These are phyloP conservation scores for Phaffomyces thermotolerans DNA, from an alignment of 805 yeast genomes.

Conservation along the genomic window DNA sequence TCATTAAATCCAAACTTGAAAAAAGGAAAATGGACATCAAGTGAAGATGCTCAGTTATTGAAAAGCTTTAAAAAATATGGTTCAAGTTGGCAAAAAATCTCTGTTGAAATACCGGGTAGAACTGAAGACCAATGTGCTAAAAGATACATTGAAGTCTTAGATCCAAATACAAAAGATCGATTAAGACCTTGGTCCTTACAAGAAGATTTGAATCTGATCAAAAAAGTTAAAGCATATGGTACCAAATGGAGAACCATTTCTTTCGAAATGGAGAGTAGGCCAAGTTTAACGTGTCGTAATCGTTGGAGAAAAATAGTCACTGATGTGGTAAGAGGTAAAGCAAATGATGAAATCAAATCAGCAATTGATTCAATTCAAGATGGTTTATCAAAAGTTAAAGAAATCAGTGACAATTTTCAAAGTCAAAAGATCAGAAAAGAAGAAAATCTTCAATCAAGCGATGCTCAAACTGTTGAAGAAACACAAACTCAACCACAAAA, in stretches of 20 bases:
- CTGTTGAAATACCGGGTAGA: conserved; percentile 69
- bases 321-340: conserved; percentile 62
- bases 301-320: conserved; percentile 87
- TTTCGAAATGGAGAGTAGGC: conserved; percentile 63
- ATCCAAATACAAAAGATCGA: conserved; percentile 71
- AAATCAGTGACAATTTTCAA: conserved; percentile 19
- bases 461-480: background rate
- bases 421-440: conserved; percentile 8
- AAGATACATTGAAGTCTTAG: conserved; percentile 80
- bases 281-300: conserved; percentile 84
- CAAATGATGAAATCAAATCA: conserved; percentile 43
- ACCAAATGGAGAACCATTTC: conserved; percentile 88
- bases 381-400: conserved; percentile 24
- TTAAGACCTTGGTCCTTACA: conserved; percentile 71
- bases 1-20: conserved; percentile 76
- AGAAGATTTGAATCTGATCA: conserved; percentile 68
- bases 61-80: conserved; percentile 65
- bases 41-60: conserved; percentile 63
- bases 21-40: conserved; percentile 82
- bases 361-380: conserved; percentile 52
- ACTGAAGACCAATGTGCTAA: conserved; percentile 95
- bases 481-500: background rate
- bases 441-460: background rate
- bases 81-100: conserved; percentile 79
- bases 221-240: conserved; percentile 62